These are phyloP conservation scores for Pulicaria dysenterica DNA, from an alignment of 129 eudicot species.

Conservation along the genomic window DNA sequence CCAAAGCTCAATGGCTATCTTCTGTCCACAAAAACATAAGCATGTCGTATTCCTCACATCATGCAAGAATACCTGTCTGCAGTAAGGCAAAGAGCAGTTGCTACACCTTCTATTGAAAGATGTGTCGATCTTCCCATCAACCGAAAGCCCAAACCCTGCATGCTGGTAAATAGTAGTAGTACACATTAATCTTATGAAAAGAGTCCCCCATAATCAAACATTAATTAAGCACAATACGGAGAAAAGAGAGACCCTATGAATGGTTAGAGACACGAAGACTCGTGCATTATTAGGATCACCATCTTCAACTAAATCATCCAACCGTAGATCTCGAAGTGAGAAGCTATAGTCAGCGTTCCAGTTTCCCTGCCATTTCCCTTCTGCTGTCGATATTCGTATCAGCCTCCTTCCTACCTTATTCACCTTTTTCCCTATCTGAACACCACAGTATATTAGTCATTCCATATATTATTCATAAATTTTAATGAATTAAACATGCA, in stretches of 20 bases:
- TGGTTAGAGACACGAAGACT: slow-evolving; percentile 50
- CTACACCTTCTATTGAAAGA: slow-evolving; percentile 67
- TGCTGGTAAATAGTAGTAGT: slow-evolving; percentile 47
- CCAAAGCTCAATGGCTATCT: neutral
- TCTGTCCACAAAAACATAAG: slow-evolving; percentile 1
- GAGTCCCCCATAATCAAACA: neutral
- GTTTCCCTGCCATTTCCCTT: slow-evolving; percentile 73
- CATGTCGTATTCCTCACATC: slow-evolving; percentile 5
- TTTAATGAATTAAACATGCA: neutral
- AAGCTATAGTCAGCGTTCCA: slow-evolving; percentile 68
- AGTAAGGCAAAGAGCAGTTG: slow-evolving; percentile 74
- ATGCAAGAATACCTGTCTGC: slow-evolving; percentile 54
- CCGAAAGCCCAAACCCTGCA: slow-evolving; percentile 86
- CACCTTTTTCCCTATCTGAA: slow-evolving; percentile 49
- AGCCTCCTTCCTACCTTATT: slow-evolving; percentile 38
- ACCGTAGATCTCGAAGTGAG: slow-evolving; percentile 63
- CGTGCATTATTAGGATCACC: slow-evolving; percentile 43
- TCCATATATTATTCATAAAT: neutral
- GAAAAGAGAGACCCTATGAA: slow-evolving; percentile 52
- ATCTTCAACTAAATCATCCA: slow-evolving; percentile 62
- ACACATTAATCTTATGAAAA: neutral
- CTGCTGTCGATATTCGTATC: slow-evolving; percentile 66
- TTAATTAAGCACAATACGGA: neutral
- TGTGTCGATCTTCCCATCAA: slow-evolving; percentile 66
- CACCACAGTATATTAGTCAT: neutral